These are phyloP conservation scores for Saccharomyces paradoxus DNA, from an alignment of 805 yeast genomes.

Conservation along the genomic window DNA sequence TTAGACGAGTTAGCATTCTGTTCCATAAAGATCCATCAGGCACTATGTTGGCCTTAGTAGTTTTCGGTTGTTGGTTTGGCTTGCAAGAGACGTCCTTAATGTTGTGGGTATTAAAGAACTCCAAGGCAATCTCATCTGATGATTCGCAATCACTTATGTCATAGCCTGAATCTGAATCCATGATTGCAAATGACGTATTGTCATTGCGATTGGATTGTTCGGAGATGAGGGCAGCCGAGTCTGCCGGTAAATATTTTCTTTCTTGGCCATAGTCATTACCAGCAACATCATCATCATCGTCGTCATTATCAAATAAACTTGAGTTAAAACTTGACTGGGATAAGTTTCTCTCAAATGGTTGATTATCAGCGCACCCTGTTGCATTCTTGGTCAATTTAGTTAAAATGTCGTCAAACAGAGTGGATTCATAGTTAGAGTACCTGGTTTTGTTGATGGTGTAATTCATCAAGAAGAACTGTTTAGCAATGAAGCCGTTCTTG, in stretches of 20 bases:
- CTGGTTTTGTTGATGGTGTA: constrained; percentile 30
- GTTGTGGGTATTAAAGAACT: constrained; percentile 3
- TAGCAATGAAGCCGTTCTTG: constrained; percentile 40
- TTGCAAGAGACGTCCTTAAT: constrained; percentile 1
- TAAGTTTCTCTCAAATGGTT: constrained; percentile 10
- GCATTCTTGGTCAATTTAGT: background rate
- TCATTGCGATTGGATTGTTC: constrained; percentile 20
- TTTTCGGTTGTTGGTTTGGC: background rate
- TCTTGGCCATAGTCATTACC: background rate
- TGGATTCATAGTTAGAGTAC: constrained; percentile 20
- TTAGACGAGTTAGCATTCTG: constrained; percentile 27
- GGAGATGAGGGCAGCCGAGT: background rate
- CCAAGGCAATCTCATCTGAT: constrained; percentile 1
- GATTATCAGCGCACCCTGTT: background rate
- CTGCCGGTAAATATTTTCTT: background rate
- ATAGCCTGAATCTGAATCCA: constrained; percentile 19
- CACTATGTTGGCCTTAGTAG: background rate
- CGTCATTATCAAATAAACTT: constrained; percentile 10
- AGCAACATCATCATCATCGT: constrained; percentile 2
- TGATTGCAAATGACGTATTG: constrained; percentile 26
- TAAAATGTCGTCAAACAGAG: constrained; percentile 4
- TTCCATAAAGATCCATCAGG: constrained; percentile 25
- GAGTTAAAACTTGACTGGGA: constrained; percentile 21
- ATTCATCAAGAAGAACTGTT: constrained; percentile 25
- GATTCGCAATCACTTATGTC: constrained; percentile 20